Evolutionary conservation across 768 basidiomycete genomes (phyloP).

Genomic region (Gelatoporia subvermispora): DNA sequence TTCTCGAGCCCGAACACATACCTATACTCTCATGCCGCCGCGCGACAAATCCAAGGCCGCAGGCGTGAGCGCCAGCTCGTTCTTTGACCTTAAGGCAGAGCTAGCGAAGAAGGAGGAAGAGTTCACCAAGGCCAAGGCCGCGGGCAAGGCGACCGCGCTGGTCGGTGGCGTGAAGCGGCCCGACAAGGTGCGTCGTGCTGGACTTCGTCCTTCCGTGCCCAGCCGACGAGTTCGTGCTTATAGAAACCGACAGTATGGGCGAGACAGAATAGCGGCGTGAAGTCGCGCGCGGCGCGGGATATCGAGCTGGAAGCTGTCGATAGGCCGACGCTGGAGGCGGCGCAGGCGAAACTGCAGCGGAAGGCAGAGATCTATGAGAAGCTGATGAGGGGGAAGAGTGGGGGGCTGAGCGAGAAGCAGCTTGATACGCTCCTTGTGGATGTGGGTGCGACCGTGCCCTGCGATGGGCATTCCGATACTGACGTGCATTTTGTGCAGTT

Average conservation of each 20-base stretch:
- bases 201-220: not conserved
- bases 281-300: conserved; percentile 59
- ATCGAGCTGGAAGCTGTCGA: conserved; percentile 65
- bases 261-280: conserved; percentile 71
- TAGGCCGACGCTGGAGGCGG: conserved; percentile 67
- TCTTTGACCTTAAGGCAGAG: conserved; percentile 74
- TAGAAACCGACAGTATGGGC: conserved; percentile 77
- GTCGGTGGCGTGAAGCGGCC: conserved; percentile 61
- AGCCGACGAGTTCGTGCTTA: not conserved
- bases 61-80: conserved; percentile 68
- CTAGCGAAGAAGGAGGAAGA: conserved; percentile 52
- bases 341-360: conserved; percentile 64
- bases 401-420: conserved; percentile 71
- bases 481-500: conserved; percentile 42
- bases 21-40: conserved; percentile 34
- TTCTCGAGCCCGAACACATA: not conserved
- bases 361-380: conserved; percentile 83
- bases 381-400: conserved; percentile 69
- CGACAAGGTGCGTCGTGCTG: conserved; percentile 52
- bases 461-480: not conserved
- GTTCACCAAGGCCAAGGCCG: conserved; percentile 58
- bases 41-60: conserved; percentile 60
- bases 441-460: conserved; percentile 39
- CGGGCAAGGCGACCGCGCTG: conserved; percentile 46
- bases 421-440: conserved; percentile 72